Evolutionary conservation across 2,329 filamentous ascomycete genomes (phyloP).

Genomic region (Alternaria ethzedia): DNA sequence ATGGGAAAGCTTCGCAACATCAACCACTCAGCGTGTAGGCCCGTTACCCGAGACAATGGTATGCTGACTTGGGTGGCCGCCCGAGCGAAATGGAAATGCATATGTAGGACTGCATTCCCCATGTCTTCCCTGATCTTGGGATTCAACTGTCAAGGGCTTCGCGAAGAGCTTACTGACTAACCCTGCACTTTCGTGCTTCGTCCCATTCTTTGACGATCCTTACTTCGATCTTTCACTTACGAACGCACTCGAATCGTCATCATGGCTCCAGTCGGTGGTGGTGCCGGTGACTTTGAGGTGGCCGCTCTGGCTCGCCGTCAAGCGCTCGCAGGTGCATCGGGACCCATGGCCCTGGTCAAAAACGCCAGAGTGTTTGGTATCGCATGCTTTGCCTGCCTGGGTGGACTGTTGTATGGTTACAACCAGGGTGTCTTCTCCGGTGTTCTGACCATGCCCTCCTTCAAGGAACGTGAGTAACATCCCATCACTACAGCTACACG

Average conservation of each 20-base stretch:
- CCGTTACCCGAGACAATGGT: not conserved
- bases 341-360: constrained; percentile 56
- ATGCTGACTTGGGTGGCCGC: not conserved
- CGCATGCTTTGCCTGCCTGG: constrained; percentile 60
- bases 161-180: constrained; percentile 1
- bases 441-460: constrained; percentile 60
- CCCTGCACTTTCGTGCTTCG: not conserved
- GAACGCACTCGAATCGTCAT: constrained; percentile 6
- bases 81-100: constrained; percentile 1
- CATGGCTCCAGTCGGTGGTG: constrained; percentile 50
- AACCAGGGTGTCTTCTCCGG: constrained; percentile 80
- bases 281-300: constrained; percentile 44
- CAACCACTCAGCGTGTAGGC: constrained; percentile 1
- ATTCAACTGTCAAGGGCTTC: constrained; percentile 3
- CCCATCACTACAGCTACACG: too few relatives aligned
- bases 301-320: constrained; percentile 51
- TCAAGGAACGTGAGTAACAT: constrained; percentile 45
- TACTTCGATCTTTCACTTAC: not conserved
- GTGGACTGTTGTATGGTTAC: constrained; percentile 69
- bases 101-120: constrained; percentile 6
- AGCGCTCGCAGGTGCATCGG: constrained; percentile 49
- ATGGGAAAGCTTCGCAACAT: not conserved
- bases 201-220: not conserved
- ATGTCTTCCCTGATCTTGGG: not conserved
- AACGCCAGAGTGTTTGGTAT: constrained; percentile 63